Percentiles rank a stretch among this genome's conserved stretches.
Conservation (phyloP, 768 basidiomycete genomes). For the Suillus tomentosus region DNA sequence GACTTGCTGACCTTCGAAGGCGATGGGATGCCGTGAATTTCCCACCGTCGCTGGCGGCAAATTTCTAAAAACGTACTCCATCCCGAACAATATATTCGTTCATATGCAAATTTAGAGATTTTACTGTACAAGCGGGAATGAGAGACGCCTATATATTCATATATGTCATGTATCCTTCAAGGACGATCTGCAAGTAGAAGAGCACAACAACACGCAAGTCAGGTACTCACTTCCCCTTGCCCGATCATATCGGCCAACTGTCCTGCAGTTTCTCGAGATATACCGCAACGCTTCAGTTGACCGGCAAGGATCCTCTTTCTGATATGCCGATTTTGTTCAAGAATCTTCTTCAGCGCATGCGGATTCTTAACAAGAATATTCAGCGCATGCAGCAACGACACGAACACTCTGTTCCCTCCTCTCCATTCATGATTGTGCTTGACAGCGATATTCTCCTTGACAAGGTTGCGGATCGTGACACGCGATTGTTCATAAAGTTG, state of each 20-base stretch:
- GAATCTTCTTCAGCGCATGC: not conserved
- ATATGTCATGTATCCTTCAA: not conserved
- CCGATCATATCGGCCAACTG: constrained; percentile 26
- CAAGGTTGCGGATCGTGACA: not conserved
- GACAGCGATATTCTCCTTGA: not conserved
- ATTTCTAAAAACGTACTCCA: not conserved
- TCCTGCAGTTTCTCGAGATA: constrained; percentile 28
- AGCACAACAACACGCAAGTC: not conserved
- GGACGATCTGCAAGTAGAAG: not conserved
- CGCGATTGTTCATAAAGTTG: not conserved
- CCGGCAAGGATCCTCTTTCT: not conserved
- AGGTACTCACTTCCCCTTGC: constrained; percentile 10
- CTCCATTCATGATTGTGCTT: not conserved
- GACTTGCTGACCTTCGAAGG: constrained; percentile 7
- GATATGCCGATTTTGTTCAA: not conserved
- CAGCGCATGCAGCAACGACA: not conserved
- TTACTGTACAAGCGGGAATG: not conserved
- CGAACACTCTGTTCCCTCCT: not conserved
- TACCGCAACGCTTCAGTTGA: constrained; percentile 4
- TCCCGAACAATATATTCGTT: not conserved
- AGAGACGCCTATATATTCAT: not conserved
- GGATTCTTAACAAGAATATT: not conserved
- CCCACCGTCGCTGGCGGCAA: constrained; percentile 6
- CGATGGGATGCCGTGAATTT: constrained; percentile 3
- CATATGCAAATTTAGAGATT: not conserved